Conservation (phyloP, 305 asterid genomes). For the Fraxinus dipetala region DNA sequence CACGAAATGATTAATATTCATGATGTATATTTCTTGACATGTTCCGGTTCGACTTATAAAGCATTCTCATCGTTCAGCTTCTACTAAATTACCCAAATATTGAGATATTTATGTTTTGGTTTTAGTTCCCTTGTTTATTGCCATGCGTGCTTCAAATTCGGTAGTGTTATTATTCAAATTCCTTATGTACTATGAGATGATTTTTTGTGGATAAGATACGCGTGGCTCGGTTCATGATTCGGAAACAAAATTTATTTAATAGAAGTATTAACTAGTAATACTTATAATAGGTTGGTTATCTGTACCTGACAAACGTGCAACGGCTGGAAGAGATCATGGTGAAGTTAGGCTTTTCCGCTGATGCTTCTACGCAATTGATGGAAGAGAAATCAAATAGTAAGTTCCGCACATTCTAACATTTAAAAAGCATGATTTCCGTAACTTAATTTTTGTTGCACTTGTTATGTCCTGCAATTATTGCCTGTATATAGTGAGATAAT, state of each 20-base stretch:
- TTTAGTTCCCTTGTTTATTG: neutral
- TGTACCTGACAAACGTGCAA: constrained; percentile 73
- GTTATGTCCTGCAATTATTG: neutral
- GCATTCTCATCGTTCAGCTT: neutral
- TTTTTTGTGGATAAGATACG: neutral
- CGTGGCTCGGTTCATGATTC: neutral
- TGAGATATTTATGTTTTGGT: neutral
- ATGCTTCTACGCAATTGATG: constrained; percentile 43
- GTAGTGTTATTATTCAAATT: neutral
- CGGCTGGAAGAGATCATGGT: constrained; percentile 80
- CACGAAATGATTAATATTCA: neutral
- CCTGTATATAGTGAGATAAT: constrained; percentile 1
- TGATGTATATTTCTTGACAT: neutral
- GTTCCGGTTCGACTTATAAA: neutral
- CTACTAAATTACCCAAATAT: neutral
- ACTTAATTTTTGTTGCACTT: neutral
- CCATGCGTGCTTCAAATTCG: neutral
- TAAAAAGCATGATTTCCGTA: constrained; percentile 13
- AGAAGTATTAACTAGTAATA: neutral
- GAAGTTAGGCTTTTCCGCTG: constrained; percentile 68
- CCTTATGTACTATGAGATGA: neutral
- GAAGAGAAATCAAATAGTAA: constrained; percentile 31
- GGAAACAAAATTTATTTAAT: neutral
- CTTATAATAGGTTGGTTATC: constrained; percentile 68
- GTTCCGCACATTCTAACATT: neutral